phyloP scores from a whole-genome alignment of 2,329 filamentous ascomycete genomes.

The Thelonectria discophora region DNA sequence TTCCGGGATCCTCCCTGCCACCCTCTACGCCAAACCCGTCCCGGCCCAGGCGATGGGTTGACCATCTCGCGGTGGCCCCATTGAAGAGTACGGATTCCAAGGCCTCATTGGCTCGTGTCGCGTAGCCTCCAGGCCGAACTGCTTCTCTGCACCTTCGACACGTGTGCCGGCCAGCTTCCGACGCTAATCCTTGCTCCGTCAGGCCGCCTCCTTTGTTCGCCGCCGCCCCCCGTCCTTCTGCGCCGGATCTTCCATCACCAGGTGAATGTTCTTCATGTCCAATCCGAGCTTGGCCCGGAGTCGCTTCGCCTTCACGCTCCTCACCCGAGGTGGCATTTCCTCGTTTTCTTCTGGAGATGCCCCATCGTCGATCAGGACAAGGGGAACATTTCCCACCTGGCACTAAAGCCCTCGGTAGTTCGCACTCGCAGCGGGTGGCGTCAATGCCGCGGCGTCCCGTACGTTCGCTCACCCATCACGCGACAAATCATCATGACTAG shows the following conservation, averaged over 20 bases:
- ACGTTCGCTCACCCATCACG: neutral
- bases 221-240: neutral
- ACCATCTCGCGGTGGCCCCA: neutral
- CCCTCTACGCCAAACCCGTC: neutral
- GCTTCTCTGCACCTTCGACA: slow-evolving; percentile 1
- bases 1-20: neutral
- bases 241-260: neutral
- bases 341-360: neutral
- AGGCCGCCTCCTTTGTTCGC: neutral
- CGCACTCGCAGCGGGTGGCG: neutral
- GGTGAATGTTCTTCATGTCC: neutral
- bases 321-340: neutral
- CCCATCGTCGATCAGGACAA: neutral
- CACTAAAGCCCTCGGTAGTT: neutral
- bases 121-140: neutral
- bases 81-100: neutral
- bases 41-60: neutral
- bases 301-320: neutral
- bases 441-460: neutral
- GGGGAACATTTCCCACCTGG: neutral
- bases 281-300: neutral
- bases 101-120: neutral
- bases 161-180: slow-evolving; percentile 6
- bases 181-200: neutral
- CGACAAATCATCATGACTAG: neutral